Base-by-base conservation (phyloP, 345 rosid genomes). In the Fremontodendron californicum region DNA sequence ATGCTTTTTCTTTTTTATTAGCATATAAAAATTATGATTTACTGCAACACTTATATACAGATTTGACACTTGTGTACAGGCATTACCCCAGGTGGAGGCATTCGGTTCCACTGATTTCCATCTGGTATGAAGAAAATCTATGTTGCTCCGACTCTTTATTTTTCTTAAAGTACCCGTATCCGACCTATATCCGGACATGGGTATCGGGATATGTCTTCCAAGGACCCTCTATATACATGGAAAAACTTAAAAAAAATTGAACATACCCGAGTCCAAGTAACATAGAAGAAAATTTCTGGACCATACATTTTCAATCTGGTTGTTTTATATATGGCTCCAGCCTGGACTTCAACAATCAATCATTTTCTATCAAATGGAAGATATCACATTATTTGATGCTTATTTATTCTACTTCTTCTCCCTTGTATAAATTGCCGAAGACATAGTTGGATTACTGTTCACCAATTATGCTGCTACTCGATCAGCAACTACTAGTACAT, bases 81-180 rank as follows among this genome's bases (percentile, higher is more conserved):
- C 83, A 76, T 81, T 93, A 84, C 88, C 93, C 2, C 82, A 77
- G 85, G 81, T 93, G 78, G 94, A 87, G 77, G 98, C 96, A 80
- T 88, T 82, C 71, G 91, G 92, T 67, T 85, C 91, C 63, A 82
- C 77, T 19, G 88, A 89, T 83, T 86, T 93, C 79, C 81, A 88
- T 79, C 71, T 95, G 98, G 98, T 95, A 89, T 45, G 87, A 64
- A 75, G 46, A 78, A 52, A n/a, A n/a, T n/a, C n/a, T n/a, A n/a
- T n/a, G n/a, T n/a, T n/a, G n/a, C n/a, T n/a, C n/a, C n/a, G n/a
- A n/a, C n/a, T n/a, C n/a, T n/a, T n/a, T n/a, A n/a, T n/a, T n/a
- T n/a, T n/a, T n/a, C n/a, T n/a, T n/a, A n/a, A n/a, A n/a, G n/a
- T n/a, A n/a, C n/a, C n/a, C n/a, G n/a, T n/a, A n/a, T n/a, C n/a